A percentile compares a stretch with the other conserved stretches of the same genome.
These are phyloP conservation scores for Leucoagaricus sp. DNA, from an alignment of 1,284 basidiomycete species.

Conservation along the genomic window DNA sequence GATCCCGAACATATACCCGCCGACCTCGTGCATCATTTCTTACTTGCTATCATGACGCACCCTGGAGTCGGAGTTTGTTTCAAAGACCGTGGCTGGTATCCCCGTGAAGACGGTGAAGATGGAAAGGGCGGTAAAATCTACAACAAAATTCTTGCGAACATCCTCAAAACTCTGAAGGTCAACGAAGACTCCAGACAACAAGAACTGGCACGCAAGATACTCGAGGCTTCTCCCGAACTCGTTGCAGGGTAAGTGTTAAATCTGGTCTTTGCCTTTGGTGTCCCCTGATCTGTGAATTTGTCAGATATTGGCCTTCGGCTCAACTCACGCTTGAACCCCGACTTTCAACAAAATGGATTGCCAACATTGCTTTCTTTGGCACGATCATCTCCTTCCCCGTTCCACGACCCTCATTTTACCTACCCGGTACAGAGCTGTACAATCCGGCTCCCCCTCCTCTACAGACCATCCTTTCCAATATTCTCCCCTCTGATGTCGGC, in stretches of 20 bases:
- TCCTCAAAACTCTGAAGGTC: slow-evolving; percentile 74
- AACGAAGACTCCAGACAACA: slow-evolving; percentile 88
- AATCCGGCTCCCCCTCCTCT: slow-evolving; percentile 76
- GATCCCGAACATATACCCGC: slow-evolving; percentile 65
- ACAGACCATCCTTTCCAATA: slow-evolving; percentile 67
- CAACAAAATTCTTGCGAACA: slow-evolving; percentile 83
- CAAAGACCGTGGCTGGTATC: slow-evolving; percentile 90
- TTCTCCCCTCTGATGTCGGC: slow-evolving; percentile 68
- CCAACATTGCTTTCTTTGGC: slow-evolving; percentile 82
- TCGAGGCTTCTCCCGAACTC: slow-evolving; percentile 84
- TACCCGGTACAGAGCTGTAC: slow-evolving; percentile 46
- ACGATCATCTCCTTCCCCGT: slow-evolving; percentile 76
- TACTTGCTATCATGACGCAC: slow-evolving; percentile 84
- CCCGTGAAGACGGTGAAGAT: slow-evolving; percentile 50
- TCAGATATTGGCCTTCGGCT: slow-evolving; percentile 77
- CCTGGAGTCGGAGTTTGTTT: slow-evolving; percentile 89
- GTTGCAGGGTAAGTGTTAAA: slow-evolving; percentile 63
- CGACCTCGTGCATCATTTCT: slow-evolving; percentile 85
- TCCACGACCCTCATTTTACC: slow-evolving; percentile 64
- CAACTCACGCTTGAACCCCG: slow-evolving; percentile 84
- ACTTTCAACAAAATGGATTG: slow-evolving; percentile 87
- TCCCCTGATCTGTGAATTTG: slow-evolving; percentile 13
- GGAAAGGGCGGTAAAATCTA: slow-evolving; percentile 56
- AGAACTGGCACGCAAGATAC: slow-evolving; percentile 79
- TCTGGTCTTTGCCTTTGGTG: slow-evolving; percentile 1